Base-by-base conservation (phyloP, 2,329 filamentous ascomycete genomes). In the Cordyceps cateniannulata region DNA sequence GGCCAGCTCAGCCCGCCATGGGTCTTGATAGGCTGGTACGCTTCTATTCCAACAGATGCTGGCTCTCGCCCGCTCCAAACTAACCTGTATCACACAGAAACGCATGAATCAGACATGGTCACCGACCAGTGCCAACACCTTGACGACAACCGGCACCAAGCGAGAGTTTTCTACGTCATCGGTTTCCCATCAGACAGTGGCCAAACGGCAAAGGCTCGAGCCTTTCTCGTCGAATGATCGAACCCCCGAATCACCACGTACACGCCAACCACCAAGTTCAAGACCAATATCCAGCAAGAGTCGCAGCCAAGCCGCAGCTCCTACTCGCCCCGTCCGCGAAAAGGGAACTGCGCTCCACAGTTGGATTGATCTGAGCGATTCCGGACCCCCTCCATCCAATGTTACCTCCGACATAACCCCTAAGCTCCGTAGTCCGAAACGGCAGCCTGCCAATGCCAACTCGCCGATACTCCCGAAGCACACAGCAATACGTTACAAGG, bases 51-150 rank as follows among this genome's bases (percentile, higher is more conserved):
- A 1, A 25, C 38, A 52, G 5, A 18, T 5, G 7, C 29, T 29
- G 38, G 4, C 35, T 22, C 24, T 42, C 24, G 16, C 18, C 7
- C 25, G 7, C 12, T 18, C 18, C 14, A n/a, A 5, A 42, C 45
- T 42, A 24, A 59, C 22, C 5, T 14, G 47, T 18, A 25, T 8
- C 9, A 24, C 32, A 18, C 50, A 71, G 69, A 70, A 57, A 63
- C 35, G 24, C 12, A 61, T 70, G 54, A 71, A 71, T 45, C 59
- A 61, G 29, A 27, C 29, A 24, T 65, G 60, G 22, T 64, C 35
- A 47, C 66, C 68, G 16, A 47, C 59, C 49, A 67, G 68, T 45
- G 67, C 67, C 49, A 67, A 69, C 48, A 67, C 67, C n/a, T 50
- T 70, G 50, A 63, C 18, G 6, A 38, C 14, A 20, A 32, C 9